Percentiles rank a stretch among this genome's conserved stretches.
phyloP scores from a whole-genome alignment of 2,329 filamentous ascomycete genomes.

The Exserohilum turcica region DNA sequence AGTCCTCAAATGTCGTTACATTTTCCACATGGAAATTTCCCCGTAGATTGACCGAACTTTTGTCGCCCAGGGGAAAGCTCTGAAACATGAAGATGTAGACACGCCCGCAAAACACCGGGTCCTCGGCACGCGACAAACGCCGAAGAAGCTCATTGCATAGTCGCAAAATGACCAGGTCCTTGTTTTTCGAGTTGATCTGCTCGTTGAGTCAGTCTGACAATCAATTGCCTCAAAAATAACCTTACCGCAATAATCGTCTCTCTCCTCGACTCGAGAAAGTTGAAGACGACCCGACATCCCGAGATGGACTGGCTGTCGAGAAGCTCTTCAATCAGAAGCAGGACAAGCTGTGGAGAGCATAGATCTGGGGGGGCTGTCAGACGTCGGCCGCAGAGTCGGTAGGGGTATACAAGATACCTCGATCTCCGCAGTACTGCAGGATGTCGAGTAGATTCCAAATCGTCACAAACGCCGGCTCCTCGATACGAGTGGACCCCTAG shows the following conservation, averaged over 20 bases:
- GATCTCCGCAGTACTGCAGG: slow-evolving; percentile 83
- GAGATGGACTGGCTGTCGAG: slow-evolving; percentile 95
- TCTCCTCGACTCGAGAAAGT: slow-evolving; percentile 90
- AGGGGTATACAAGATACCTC: slow-evolving; percentile 61
- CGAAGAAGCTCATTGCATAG: slow-evolving; percentile 95
- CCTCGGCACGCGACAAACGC: slow-evolving; percentile 90
- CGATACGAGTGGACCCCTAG: slow-evolving; percentile 75
- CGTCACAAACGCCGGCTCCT: slow-evolving; percentile 76
- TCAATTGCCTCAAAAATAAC: neutral
- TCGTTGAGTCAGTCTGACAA: slow-evolving; percentile 27
- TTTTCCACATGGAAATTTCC: slow-evolving; percentile 98
- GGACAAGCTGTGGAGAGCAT: slow-evolving; percentile 78
- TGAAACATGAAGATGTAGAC: slow-evolving; percentile 99
- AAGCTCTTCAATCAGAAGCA: slow-evolving; percentile 92
- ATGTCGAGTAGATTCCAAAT: slow-evolving; percentile 96
- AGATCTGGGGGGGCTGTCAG: slow-evolving; percentile 47
- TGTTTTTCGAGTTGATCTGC: slow-evolving; percentile 59
- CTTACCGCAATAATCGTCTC: slow-evolving; percentile 81
- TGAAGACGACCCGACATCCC: slow-evolving; percentile 88
- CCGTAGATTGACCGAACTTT: slow-evolving; percentile 93
- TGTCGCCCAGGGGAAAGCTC: slow-evolving; percentile 93
- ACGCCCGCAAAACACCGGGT: slow-evolving; percentile 94
- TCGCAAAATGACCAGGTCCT: slow-evolving; percentile 86
- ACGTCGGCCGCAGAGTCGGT: neutral
- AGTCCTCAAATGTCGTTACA: slow-evolving; percentile 79